Evolutionary conservation across 352 stramenopile genomes (phyloP), one percentile per base, ranked within the genome.

Genomic region (Phytopythium oedochilum): DNA sequence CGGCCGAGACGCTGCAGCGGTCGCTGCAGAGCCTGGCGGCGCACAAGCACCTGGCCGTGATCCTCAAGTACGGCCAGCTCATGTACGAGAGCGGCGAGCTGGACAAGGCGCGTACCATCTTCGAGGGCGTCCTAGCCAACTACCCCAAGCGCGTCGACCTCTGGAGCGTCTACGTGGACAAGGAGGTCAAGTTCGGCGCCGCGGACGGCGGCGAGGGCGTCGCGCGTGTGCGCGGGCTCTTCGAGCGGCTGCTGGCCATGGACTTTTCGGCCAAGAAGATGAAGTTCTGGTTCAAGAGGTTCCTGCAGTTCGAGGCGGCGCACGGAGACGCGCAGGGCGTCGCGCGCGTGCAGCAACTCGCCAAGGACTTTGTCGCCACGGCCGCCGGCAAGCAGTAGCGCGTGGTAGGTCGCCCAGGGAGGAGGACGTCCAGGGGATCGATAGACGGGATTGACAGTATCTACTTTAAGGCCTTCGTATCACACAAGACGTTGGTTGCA

Each of bases 211-310:
- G 14, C 46, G 46, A 31, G 4, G 46, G 47, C 34, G 68, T 86
- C 2, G 75, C 71, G 1, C 70, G 86, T n/a, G 94, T 96, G 47
- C 83, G 96, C 34, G 67, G 75, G 23, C 75, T 98, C 45, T 97
- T 98, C 47, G 83, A 96, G 57, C 90, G 87, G 14, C 71, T 97
- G n/a, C 56, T 97, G 18, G 84, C 86, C 20, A 94, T 98, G 77
- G 95, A 98, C 31, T 97, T 98, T 44, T 96, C 81, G 9, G 84
- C 97, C 58, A 98, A 98, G 68, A 97, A 98, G 84, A 98, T 99
- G 94, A 98, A 98, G 75, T 97, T 94, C 59, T 63, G 98, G 57
- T 99, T 99, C 78, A 98, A 98, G 67, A 98, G 98, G 68, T 98
- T 87, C 74, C 82, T 97, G 59, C 67, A 82, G 25, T 96, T 98